Evolutionary conservation across 1,139 yeast genomes (phyloP).

Genomic region (Tardiomyces blankii): DNA sequence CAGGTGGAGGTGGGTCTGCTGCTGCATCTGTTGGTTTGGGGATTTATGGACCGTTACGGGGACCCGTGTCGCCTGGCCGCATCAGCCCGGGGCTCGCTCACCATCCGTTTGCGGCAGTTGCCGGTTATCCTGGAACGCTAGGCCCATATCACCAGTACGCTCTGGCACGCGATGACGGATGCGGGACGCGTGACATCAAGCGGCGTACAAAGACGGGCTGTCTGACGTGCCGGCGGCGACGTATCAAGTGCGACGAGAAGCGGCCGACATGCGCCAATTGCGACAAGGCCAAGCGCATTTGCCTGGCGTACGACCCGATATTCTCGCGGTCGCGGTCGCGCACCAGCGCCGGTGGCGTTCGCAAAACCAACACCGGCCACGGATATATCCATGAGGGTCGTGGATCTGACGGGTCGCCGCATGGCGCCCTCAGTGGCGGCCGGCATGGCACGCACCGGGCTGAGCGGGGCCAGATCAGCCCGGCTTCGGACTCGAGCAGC

Average conservation of each 20-base stretch:
- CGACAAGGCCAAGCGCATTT: constrained; percentile 55
- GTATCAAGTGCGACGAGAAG: constrained; percentile 63
- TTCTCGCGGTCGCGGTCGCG: constrained; percentile 8
- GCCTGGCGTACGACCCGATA: constrained; percentile 49
- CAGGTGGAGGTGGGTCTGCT: not conserved
- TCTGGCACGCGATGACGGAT: not conserved
- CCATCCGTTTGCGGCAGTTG: not conserved
- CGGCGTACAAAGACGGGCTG: constrained; percentile 63
- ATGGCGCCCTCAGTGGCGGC: not conserved
- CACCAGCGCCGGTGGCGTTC: not conserved
- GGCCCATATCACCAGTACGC: not conserved
- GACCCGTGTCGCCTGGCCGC: not conserved
- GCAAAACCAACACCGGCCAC: not conserved
- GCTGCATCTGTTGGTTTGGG: not conserved
- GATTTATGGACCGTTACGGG: not conserved
- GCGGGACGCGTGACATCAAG: constrained; percentile 16
- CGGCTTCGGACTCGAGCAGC: not conserved
- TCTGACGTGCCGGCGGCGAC: constrained; percentile 57
- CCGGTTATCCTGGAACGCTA: not conserved
- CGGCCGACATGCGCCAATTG: constrained; percentile 69
- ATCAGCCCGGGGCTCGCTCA: not conserved
- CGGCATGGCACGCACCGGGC: not conserved
- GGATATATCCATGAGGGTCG: not conserved
- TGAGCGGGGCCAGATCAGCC: not conserved
- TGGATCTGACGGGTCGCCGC: too few relatives aligned